A percentile compares a stretch with the other conserved stretches of the same genome.
phyloP scores from a whole-genome alignment of 306 rosid genomes.

The Gynostemma pentaphyllum region DNA sequence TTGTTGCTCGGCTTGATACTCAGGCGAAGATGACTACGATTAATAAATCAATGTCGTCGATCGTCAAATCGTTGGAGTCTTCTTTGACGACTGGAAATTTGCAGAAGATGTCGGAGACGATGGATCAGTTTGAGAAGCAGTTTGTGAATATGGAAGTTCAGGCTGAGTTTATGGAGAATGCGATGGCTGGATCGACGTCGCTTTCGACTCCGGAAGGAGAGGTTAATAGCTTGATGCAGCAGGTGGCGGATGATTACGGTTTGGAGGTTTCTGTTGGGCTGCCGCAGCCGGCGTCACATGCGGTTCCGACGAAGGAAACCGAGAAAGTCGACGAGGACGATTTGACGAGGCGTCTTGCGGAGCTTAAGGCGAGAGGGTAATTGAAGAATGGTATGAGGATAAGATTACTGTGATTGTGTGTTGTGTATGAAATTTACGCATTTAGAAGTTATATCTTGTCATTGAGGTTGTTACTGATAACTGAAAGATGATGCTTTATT shows the following conservation, averaged over 20 bases:
- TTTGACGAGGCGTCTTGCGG: constrained; percentile 80
- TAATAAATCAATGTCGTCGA: constrained; percentile 79
- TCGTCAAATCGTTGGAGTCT: constrained; percentile 78
- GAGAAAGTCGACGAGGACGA: constrained; percentile 91
- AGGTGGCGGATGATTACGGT: constrained; percentile 93
- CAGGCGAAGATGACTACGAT: constrained; percentile 95
- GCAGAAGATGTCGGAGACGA: constrained; percentile 97
- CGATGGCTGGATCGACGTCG: constrained; percentile 96
- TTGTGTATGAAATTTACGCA: constrained; percentile 9
- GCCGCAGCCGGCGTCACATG: constrained; percentile 81
- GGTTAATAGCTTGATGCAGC: constrained; percentile 90
- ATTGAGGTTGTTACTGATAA: not conserved
- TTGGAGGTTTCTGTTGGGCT: constrained; percentile 91
- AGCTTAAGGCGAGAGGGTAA: constrained; percentile 96
- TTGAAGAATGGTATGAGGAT: not conserved
- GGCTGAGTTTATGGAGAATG: constrained; percentile 92
- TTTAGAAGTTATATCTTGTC: not conserved
- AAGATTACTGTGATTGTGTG: not conserved
- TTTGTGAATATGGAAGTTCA: constrained; percentile 98
- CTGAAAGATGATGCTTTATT: not conserved
- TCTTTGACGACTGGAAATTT: constrained; percentile 70
- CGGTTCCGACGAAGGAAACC: constrained; percentile 71
- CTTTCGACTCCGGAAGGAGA: constrained; percentile 90
- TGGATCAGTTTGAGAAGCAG: constrained; percentile 94
- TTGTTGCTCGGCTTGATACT: constrained; percentile 89